phyloP scores from a whole-genome alignment of 305 asterid genomes.

The Plantago rigida region DNA sequence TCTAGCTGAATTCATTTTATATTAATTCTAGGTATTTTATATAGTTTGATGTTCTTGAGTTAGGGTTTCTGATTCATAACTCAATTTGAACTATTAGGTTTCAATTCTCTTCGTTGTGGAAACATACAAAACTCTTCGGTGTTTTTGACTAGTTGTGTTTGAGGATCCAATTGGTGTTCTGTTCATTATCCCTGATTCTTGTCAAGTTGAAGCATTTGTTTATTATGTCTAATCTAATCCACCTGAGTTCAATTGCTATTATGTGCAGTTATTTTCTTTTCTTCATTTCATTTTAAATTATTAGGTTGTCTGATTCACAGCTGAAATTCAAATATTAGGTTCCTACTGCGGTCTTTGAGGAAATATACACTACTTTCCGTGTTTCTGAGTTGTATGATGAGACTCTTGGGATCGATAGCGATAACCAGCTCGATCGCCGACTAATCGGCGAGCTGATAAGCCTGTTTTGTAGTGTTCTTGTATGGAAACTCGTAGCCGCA shows the following conservation, averaged over 20 bases:
- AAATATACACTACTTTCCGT: conserved; percentile 38
- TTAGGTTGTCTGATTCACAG: conserved; percentile 25
- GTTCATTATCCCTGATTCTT: not conserved
- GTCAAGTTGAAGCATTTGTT: not conserved
- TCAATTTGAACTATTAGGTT: not conserved
- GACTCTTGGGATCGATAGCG: conserved; percentile 34
- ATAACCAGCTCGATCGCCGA: conserved; percentile 64
- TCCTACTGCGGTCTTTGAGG: conserved; percentile 18
- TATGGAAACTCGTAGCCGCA: conserved; percentile 99
- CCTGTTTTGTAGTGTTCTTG: conserved; percentile 60
- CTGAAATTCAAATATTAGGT: conserved; percentile 32
- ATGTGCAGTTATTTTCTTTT: not conserved
- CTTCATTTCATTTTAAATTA: conserved; percentile 4
- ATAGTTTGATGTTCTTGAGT: not conserved
- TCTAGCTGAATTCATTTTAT: too few species aligned
- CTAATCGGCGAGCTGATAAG: conserved; percentile 68
- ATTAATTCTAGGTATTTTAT: too few species aligned
- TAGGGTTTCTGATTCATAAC: conserved; percentile 5
- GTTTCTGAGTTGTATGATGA: conserved; percentile 36
- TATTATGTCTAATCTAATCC: too few species aligned
- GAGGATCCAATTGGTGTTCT: not conserved
- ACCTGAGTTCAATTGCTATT: conserved; percentile 9
- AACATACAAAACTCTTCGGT: too few species aligned
- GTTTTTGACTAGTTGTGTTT: not conserved
- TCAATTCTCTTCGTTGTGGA: not conserved